phyloP scores from a whole-genome alignment of 108 stramenopile species.

The Discostella stelligeroides region DNA sequence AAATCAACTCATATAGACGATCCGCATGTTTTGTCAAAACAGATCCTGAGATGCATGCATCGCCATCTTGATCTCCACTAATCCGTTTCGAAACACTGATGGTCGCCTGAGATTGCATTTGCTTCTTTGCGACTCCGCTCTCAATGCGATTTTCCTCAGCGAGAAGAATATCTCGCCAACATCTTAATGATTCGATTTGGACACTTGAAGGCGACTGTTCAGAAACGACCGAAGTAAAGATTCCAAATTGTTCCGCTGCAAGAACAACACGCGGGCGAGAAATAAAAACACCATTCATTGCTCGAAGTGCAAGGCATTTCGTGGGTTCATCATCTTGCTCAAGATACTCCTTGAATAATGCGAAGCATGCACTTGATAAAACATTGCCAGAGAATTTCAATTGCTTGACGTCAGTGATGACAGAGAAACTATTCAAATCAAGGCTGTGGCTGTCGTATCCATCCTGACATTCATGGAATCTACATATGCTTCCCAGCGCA shows the following conservation, averaged over 20 bases:
- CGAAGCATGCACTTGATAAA: slow-evolving; percentile 59
- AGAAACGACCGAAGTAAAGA: slow-evolving; percentile 62
- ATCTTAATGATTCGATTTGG: slow-evolving; percentile 70
- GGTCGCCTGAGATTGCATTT: slow-evolving; percentile 69
- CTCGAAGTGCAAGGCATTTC: slow-evolving; percentile 75
- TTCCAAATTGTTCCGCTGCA: slow-evolving; percentile 67
- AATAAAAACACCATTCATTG: slow-evolving; percentile 77
- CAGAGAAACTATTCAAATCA: slow-evolving; percentile 28
- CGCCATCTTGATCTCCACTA: slow-evolving; percentile 88
- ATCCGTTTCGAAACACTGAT: slow-evolving; percentile 79
- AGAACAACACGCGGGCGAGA: slow-evolving; percentile 79
- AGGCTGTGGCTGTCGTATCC: slow-evolving; percentile 33
- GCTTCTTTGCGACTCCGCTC: slow-evolving; percentile 73
- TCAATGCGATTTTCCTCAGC: slow-evolving; percentile 83
- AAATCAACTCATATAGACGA: slow-evolving; percentile 76
- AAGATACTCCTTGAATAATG: slow-evolving; percentile 63
- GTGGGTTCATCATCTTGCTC: slow-evolving; percentile 62
- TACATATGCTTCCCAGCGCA: slow-evolving; percentile 78
- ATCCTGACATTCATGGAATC: slow-evolving; percentile 44
- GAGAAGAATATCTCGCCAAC: slow-evolving; percentile 81
- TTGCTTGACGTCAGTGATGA: slow-evolving; percentile 19
- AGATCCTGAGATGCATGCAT: slow-evolving; percentile 81
- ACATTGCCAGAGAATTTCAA: slow-evolving; percentile 28
- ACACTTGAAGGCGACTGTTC: slow-evolving; percentile 50
- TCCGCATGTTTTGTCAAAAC: slow-evolving; percentile 74